These are phyloP conservation scores for Ophiobolus disseminans DNA, from an alignment of 2,329 filamentous ascomycete species.

Conservation along the genomic window DNA sequence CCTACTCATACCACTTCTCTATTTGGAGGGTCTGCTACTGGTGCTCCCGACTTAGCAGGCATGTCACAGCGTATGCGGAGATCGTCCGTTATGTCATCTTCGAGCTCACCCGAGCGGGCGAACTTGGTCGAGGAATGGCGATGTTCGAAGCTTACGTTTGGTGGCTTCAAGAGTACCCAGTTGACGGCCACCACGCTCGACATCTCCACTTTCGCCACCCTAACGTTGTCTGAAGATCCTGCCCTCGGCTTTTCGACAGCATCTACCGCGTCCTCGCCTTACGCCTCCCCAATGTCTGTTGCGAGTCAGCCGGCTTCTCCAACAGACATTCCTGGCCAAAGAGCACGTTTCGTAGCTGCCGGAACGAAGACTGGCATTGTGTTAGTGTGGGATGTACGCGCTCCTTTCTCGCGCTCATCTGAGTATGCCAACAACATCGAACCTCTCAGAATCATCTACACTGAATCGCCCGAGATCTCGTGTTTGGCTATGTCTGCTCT, in stretches of 20 bases:
- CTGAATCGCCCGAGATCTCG: conserved; percentile 86
- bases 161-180: conserved; percentile 63
- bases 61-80: conserved; percentile 32
- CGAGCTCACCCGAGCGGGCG: conserved; percentile 47
- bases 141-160: conserved; percentile 67
- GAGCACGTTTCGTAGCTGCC: conserved; percentile 79
- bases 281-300: conserved; percentile 61
- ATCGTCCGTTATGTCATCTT: conserved; percentile 44
- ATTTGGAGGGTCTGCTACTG: conserved; percentile 57
- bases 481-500: conserved; percentile 83
- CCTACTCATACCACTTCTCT: conserved; percentile 50
- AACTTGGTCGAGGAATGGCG: conserved; percentile 69
- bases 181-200: conserved; percentile 78
- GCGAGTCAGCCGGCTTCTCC: conserved; percentile 53
- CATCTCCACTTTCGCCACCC: conserved; percentile 72
- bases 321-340: conserved; percentile 79
- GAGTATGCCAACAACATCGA: conserved; percentile 66
- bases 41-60: conserved; percentile 27
- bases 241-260: conserved; percentile 65
- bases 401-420: conserved; percentile 62
- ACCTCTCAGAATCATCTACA: conserved; percentile 83
- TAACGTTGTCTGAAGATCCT: conserved; percentile 81
- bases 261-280: conserved; percentile 61
- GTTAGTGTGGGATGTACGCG: conserved; percentile 84
- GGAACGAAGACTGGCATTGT: conserved; percentile 82